These are phyloP conservation scores for Cardiosporidium cionae DNA, from an alignment of 169 alveolate species.

Conservation along the genomic window DNA sequence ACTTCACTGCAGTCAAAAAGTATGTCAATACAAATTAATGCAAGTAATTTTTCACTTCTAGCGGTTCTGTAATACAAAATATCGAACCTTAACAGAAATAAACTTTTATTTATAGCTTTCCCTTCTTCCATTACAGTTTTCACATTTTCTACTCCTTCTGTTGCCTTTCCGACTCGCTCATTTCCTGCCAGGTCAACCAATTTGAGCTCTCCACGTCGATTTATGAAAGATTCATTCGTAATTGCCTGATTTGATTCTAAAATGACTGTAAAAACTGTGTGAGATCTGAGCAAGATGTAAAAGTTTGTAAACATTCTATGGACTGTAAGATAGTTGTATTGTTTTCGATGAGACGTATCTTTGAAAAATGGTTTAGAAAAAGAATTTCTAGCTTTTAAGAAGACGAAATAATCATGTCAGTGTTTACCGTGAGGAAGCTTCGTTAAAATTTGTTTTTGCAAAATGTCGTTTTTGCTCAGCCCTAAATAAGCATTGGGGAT, in stretches of 20 bases:
- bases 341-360: background rate
- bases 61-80: background rate
- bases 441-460: slow-evolving; percentile 66
- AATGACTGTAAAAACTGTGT: slow-evolving; percentile 58
- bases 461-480: slow-evolving; percentile 68
- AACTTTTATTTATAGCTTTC: slow-evolving; percentile 52
- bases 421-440: slow-evolving; percentile 49
- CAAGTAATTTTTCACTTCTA: background rate
- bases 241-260: slow-evolving; percentile 49
- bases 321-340: too few species aligned
- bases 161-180: slow-evolving; percentile 57
- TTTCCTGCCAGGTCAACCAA: slow-evolving; percentile 60
- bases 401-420: background rate
- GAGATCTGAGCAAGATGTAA: slow-evolving; percentile 47
- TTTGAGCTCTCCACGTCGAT: slow-evolving; percentile 52
- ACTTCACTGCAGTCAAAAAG: slow-evolving; percentile 45
- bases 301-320: too few species aligned
- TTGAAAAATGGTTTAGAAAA: background rate
- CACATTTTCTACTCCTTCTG: slow-evolving; percentile 56
- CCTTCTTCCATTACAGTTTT: slow-evolving; percentile 55
- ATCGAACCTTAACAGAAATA: slow-evolving; percentile 24
- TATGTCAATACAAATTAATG: background rate
- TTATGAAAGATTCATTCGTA: slow-evolving; percentile 48
- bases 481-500: background rate
- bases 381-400: background rate